A percentile compares a stretch with the other conserved stretches of the same genome.
phyloP scores from a whole-genome alignment of 2,329 filamentous ascomycete genomes.

The Emydomyces testavorans region DNA sequence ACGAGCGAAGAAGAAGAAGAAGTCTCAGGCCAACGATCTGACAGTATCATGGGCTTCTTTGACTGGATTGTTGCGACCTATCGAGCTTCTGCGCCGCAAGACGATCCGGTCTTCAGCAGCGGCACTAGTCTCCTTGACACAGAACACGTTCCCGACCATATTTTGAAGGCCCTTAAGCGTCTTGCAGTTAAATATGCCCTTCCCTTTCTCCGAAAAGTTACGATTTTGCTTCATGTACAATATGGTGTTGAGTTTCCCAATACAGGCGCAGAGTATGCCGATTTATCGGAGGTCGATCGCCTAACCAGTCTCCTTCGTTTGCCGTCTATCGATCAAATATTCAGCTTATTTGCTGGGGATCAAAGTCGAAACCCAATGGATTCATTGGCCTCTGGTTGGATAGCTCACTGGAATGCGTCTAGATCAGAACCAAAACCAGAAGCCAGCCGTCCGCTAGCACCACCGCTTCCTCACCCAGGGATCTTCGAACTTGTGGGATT shows the following conservation, averaged over 20 bases:
- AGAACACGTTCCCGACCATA: slow-evolving; percentile 18
- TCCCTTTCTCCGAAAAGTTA: slow-evolving; percentile 75
- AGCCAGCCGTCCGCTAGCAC: slow-evolving; percentile 26
- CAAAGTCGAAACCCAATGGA: slow-evolving; percentile 35
- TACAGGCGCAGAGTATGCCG: slow-evolving; percentile 37
- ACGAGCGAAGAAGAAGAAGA: slow-evolving; percentile 14
- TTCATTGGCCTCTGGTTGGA: slow-evolving; percentile 55
- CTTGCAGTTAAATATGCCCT: slow-evolving; percentile 68
- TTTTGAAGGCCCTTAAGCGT: slow-evolving; percentile 26
- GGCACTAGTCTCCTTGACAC: slow-evolving; percentile 15
- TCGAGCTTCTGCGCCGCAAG: slow-evolving; percentile 6
- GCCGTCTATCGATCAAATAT: slow-evolving; percentile 68
- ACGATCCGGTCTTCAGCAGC: not conserved
- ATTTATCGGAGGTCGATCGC: slow-evolving; percentile 65
- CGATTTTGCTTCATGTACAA: slow-evolving; percentile 73
- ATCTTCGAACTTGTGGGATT: slow-evolving; percentile 92
- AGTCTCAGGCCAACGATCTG: not conserved
- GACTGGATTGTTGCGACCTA: slow-evolving; percentile 26
- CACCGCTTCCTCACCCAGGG: slow-evolving; percentile 62
- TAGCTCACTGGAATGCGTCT: slow-evolving; percentile 41
- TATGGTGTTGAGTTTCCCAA: slow-evolving; percentile 79
- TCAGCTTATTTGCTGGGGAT: slow-evolving; percentile 44
- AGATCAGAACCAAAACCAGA: slow-evolving; percentile 25
- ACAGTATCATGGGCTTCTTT: slow-evolving; percentile 27
- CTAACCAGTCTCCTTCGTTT: slow-evolving; percentile 64